Percentiles rank a stretch among this genome's conserved stretches.
phyloP scores from a whole-genome alignment of 352 stramenopile species.

The Peronospora tabacina region DNA sequence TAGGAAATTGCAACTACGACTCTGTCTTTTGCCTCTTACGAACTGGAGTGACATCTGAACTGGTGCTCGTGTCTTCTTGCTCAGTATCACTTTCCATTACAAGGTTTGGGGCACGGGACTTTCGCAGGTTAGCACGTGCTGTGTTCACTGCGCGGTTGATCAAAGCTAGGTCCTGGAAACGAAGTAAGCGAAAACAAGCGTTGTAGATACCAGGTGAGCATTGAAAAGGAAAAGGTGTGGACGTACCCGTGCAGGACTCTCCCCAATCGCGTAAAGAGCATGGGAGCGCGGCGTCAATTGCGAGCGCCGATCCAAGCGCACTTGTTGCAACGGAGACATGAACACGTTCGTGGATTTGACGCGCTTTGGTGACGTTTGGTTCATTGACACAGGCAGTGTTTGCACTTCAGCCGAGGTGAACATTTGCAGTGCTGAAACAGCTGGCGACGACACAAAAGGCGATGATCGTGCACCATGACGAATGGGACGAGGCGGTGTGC shows the following conservation, averaged over 20 bases:
- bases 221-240: not conserved
- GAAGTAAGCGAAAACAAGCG: not conserved
- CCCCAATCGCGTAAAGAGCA: constrained; percentile 81
- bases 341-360: constrained; percentile 77
- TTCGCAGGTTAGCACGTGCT: constrained; percentile 12
- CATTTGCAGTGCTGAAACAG: constrained; percentile 39
- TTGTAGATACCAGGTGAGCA: not conserved
- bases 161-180: constrained; percentile 49
- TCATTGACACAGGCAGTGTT: constrained; percentile 64
- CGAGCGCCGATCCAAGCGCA: constrained; percentile 57
- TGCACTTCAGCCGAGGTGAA: constrained; percentile 71
- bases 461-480: constrained; percentile 25
- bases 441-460: constrained; percentile 39
- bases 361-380: constrained; percentile 74
- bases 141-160: constrained; percentile 75
- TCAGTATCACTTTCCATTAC: constrained; percentile 29
- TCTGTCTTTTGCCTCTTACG: constrained; percentile 29
- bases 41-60: constrained; percentile 6
- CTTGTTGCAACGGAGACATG: constrained; percentile 78
- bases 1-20: constrained; percentile 8
- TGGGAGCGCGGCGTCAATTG: constrained; percentile 72
- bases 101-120: constrained; percentile 18
- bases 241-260: constrained; percentile 72
- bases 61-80: constrained; percentile 17
- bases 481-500: constrained; percentile 37